These are phyloP conservation scores for Fusarium subtropicale DNA, from an alignment of 2,329 filamentous ascomycete species.

Conservation along the genomic window DNA sequence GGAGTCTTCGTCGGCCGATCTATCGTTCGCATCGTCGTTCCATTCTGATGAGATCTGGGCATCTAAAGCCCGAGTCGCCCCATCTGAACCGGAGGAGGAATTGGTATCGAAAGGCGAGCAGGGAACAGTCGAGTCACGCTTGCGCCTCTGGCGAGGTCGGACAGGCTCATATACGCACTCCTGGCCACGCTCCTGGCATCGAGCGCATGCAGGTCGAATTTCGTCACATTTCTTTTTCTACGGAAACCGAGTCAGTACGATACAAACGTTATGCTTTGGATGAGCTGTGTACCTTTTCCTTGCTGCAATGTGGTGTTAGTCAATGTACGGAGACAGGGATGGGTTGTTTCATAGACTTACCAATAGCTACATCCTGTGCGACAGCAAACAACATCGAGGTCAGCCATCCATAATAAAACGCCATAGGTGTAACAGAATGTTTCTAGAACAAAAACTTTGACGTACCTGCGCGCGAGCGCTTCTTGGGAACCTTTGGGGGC, in stretches of 20 bases:
- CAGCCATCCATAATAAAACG: slow-evolving; percentile 11
- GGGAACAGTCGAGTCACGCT: slow-evolving; percentile 44
- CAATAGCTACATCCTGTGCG: slow-evolving; percentile 63
- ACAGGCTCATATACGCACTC: slow-evolving; percentile 64
- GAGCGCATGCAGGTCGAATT: slow-evolving; percentile 61
- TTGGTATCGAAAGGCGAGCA: slow-evolving; percentile 35
- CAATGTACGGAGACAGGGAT: slow-evolving; percentile 1
- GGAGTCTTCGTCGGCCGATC: slow-evolving; percentile 34
- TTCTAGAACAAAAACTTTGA: slow-evolving; percentile 15
- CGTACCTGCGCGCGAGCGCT: slow-evolving; percentile 62
- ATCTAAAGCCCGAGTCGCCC: slow-evolving; percentile 31
- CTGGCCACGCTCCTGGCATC: slow-evolving; percentile 62
- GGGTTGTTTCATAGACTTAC: slow-evolving; percentile 51
- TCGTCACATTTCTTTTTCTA: slow-evolving; percentile 72
- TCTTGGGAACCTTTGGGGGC: slow-evolving; percentile 68
- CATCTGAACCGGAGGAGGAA: slow-evolving; percentile 39
- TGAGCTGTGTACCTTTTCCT: slow-evolving; percentile 59
- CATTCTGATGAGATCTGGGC: slow-evolving; percentile 15
- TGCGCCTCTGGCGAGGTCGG: slow-evolving; percentile 55
- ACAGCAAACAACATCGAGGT: slow-evolving; percentile 20
- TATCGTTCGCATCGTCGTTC: slow-evolving; percentile 32
- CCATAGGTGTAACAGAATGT: slow-evolving; percentile 17
- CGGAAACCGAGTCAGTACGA: slow-evolving; percentile 17
- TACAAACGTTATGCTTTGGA: neutral
- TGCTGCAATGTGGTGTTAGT: slow-evolving; percentile 53